Evolutionary conservation across 1,284 basidiomycete genomes (phyloP), one percentile per base, ranked within the genome.

Genomic region (Sporisorium reilianum): DNA sequence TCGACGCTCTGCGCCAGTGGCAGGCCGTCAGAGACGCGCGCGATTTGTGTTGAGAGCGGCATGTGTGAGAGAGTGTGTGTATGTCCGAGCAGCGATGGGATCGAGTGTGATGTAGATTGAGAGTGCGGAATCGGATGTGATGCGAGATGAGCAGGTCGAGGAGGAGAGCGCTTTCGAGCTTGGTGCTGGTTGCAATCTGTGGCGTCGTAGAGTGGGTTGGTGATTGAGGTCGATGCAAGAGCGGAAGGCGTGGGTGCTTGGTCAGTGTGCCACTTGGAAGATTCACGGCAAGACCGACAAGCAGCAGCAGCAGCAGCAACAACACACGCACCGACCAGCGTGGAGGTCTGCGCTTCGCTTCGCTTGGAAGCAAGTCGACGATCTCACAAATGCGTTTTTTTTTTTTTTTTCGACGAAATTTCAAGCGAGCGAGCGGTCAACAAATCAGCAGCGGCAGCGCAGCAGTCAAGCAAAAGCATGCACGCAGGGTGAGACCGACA

Each of bases 1-100:
- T 84, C 82, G 11, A 84, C 83, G 50, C 80, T 82, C 68, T 84
- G 83, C 7, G 83, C 82, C 64, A 77, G 57, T 20, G 82, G 75
- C 62, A 83, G 68, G 60, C 78, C 71, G 55, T 80, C 75, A 10
- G 72, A 82, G 28, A 82, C 75, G 34, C 83, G 72, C n/a, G 75
- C 79, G 18, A 84, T 76, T 42, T 83, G 82, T 51, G 82, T 84
- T 11, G 79, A 82, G 44, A 79, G 80, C 28, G 83, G 81, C 83
- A 84, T 84, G 16, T 2, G n/a, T 34, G 32, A n/a, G n/a, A 5
- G 10, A 22, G 18, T 8, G 28, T 32, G 8, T 9, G 20, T 34
- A 18, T 16, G 28, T 30, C 1, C 28, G 10, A 25, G 22, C 18
- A 25, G 16, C 2, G 26, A 22, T 5, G 25, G 6, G 14, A 10